Percentiles rank a stretch among this genome's conserved stretches.
These are phyloP conservation scores for Purshia tridentata DNA, from an alignment of 306 rosid species.

Conservation along the genomic window DNA sequence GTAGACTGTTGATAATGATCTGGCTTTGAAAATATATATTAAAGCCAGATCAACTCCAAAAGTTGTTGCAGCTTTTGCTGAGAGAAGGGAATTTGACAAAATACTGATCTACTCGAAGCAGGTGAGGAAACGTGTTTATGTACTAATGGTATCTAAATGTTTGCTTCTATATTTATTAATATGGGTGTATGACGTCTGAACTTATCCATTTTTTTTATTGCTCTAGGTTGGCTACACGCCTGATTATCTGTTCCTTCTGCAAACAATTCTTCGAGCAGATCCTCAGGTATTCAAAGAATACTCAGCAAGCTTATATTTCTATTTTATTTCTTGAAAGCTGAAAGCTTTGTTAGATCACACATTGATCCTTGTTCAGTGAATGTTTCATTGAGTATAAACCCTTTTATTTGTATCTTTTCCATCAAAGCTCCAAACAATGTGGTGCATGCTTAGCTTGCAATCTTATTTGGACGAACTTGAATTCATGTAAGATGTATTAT, in stretches of 20 bases:
- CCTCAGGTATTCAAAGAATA: constrained; percentile 67
- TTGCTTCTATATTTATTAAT: neutral
- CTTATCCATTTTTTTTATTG: constrained; percentile 36
- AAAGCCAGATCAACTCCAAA: constrained; percentile 99
- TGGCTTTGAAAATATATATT: constrained; percentile 91
- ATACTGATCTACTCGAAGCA: constrained; percentile 96
- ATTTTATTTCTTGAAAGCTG: constrained; percentile 6
- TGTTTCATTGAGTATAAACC: neutral
- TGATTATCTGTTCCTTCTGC: constrained; percentile 93
- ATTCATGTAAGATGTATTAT: neutral
- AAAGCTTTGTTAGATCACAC: neutral
- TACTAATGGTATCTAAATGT: constrained; percentile 5
- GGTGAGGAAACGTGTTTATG: constrained; percentile 42
- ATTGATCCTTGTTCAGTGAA: neutral
- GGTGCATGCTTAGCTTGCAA: neutral
- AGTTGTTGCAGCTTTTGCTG: constrained; percentile 99
- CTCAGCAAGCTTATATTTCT: constrained; percentile 5
- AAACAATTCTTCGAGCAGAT: constrained; percentile 94
- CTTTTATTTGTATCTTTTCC: constrained; percentile 11
- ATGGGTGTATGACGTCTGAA: constrained; percentile 13
- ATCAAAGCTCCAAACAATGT: neutral
- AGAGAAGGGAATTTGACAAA: constrained; percentile 98
- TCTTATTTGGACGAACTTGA: neutral
- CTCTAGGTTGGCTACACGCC: constrained; percentile 94
- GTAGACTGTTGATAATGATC: constrained; percentile 96